These are phyloP conservation scores for Colletotrichum incanum DNA, from an alignment of 2,329 filamentous ascomycete species.

Conservation along the genomic window DNA sequence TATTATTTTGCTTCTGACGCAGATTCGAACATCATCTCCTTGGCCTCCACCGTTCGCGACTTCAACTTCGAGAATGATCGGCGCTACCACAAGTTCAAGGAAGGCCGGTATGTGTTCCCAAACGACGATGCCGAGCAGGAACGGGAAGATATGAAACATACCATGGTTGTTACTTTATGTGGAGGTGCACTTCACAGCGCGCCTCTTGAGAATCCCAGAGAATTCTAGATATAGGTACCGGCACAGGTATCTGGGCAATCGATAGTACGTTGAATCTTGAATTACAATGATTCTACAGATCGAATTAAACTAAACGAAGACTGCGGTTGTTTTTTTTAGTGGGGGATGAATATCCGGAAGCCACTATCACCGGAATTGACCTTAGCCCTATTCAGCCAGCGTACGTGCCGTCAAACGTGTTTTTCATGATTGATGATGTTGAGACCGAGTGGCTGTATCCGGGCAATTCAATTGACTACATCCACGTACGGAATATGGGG, in stretches of 20 bases:
- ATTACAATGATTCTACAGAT: accelerated
- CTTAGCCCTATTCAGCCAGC: slow-evolving; percentile 35
- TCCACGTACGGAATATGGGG: slow-evolving; percentile 57
- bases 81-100: slow-evolving; percentile 59
- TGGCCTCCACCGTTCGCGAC: slow-evolving; percentile 55
- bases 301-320: background rate
- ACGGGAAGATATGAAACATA: slow-evolving; percentile 55
- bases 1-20: slow-evolving; percentile 20
- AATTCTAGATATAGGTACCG: slow-evolving; percentile 45
- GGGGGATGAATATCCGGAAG: slow-evolving; percentile 44
- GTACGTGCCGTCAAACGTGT: slow-evolving; percentile 63
- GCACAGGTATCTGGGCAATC: slow-evolving; percentile 70
- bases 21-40: slow-evolving; percentile 46
- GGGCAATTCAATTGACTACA: slow-evolving; percentile 60
- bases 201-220: background rate
- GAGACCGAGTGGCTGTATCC: slow-evolving; percentile 57
- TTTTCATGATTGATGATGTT: slow-evolving; percentile 62
- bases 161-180: slow-evolving; percentile 46
- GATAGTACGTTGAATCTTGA: slow-evolving; percentile 56
- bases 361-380: slow-evolving; percentile 26
- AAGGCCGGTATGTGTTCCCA: slow-evolving; percentile 57
- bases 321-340: slow-evolving; percentile 42
- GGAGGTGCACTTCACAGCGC: background rate
- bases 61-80: slow-evolving; percentile 60
- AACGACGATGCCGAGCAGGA: slow-evolving; percentile 62